Base-by-base conservation (phyloP, 352 stramenopile genomes). In the Phytophthora pseudosyringae region DNA sequence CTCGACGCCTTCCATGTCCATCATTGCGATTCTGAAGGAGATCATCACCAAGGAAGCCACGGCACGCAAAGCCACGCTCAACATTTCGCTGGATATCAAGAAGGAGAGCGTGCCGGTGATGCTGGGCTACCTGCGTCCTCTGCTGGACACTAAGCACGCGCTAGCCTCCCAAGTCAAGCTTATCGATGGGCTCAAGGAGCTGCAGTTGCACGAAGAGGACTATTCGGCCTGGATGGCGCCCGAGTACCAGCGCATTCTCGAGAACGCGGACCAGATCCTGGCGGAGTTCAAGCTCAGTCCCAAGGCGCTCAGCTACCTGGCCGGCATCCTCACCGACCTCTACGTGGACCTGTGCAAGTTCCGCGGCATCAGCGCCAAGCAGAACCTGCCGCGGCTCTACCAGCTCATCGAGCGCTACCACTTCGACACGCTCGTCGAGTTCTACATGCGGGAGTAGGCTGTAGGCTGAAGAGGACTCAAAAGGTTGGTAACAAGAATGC, bases 291-390 rank as follows among this genome's bases (percentile, higher is more conserved):
- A 93, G 51, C 66, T 75, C 18, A 85, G 77, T 29, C 80, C 81
- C 16, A 86, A 84, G 50, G 81, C 83, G 18, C 81, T 95, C 58
- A 84, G 91, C 51, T 93, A 94, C 44, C 78, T 96, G 4, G 80
- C 81, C 0, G 86, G 86, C 21, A 81, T 96, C 18, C 72, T 95
- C 35, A 93, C 83, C 7, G 87, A 96, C 45, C 68, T 96, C 1
- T 96, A 93, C 60, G 86, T 95, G 1, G 89, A 96, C 44, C 59
- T 90, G 43, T 91, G 83, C 72, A 95, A 95, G 66, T 93, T 94
- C 51, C 83, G 82, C 33, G 88, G 88, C 46, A 80, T 74, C 12
- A 94, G 88, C 55, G 85, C 79, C 50, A 91, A 91, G 57, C 80
- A 91, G 40, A 85, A 90, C 59, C 69, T 93, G 4, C 77, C 83